Evolutionary conservation across 2,329 filamentous ascomycete genomes (phyloP).

Genomic region (Bipolaris zeicola): DNA sequence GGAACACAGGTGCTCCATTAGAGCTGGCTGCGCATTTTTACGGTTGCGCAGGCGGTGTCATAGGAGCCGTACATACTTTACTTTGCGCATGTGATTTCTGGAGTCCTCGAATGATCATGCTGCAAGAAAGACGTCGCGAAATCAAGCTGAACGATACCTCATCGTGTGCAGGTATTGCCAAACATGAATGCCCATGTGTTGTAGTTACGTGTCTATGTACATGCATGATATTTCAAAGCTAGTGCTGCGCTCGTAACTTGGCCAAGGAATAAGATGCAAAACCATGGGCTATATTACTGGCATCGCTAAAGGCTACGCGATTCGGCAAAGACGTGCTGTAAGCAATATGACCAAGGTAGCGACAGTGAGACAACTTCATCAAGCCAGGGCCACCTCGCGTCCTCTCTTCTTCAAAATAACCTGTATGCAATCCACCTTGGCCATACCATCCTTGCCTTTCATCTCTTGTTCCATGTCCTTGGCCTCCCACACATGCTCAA

Average conservation of each 20-base stretch:
- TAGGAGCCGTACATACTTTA: slow-evolving; percentile 73
- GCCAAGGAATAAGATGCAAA: too few species aligned
- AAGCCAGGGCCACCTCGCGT: slow-evolving; percentile 39
- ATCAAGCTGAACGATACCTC: neutral
- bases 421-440: slow-evolving; percentile 41
- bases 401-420: slow-evolving; percentile 34
- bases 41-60: slow-evolving; percentile 82
- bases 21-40: slow-evolving; percentile 71
- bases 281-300: too few species aligned
- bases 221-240: too few species aligned
- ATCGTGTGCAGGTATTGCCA: neutral
- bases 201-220: too few species aligned
- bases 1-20: slow-evolving; percentile 66
- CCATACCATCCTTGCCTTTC: slow-evolving; percentile 32
- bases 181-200: too few species aligned
- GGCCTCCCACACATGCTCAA: slow-evolving; percentile 37
- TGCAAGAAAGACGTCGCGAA: neutral
- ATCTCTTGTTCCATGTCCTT: slow-evolving; percentile 34
- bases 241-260: too few species aligned
- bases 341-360: too few species aligned
- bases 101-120: neutral
- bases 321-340: too few species aligned
- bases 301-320: too few species aligned
- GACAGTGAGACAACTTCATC: neutral
- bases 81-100: neutral